Percentiles rank a stretch among this genome's conserved stretches.
Evolutionary conservation across 208 protist genomes (phyloP).

Genomic region (Leishmania turanica): DNA sequence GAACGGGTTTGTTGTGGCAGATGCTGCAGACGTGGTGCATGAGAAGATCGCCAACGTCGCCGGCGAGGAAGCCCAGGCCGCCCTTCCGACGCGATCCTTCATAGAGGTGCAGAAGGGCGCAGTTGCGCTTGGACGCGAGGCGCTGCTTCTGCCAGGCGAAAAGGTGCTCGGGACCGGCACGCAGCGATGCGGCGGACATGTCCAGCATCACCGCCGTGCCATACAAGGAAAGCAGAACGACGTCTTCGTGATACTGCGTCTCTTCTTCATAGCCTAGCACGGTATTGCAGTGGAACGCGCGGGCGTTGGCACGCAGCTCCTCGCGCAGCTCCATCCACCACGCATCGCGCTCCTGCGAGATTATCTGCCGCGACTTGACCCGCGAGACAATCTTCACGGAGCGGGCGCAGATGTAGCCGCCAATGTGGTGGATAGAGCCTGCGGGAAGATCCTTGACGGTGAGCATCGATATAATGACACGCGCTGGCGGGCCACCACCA

Average conservation of each 20-base stretch:
- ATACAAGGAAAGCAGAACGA: conserved; percentile 84
- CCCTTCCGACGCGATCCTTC: conserved; percentile 38
- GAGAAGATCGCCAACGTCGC: conserved; percentile 44
- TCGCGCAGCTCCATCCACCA: conserved; percentile 95
- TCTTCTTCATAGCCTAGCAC: conserved; percentile 92
- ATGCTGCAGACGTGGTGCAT: conserved; percentile 62
- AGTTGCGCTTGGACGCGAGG: conserved; percentile 43
- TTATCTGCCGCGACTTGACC: conserved; percentile 81
- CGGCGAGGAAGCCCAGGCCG: conserved; percentile 13
- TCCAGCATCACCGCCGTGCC: conserved; percentile 92
- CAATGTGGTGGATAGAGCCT: conserved; percentile 79
- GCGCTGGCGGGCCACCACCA: conserved; percentile 12
- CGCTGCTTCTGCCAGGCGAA: conserved; percentile 55
- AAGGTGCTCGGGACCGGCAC: conserved; percentile 69
- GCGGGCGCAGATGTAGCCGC: conserved; percentile 84
- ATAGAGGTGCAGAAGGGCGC: conserved; percentile 75
- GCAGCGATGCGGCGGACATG: conserved; percentile 51
- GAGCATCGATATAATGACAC: conserved; percentile 71
- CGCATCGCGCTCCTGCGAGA: conserved; percentile 88
- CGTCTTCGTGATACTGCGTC: conserved; percentile 84
- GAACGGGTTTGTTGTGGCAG: conserved; percentile 71
- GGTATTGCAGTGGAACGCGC: conserved; percentile 89
- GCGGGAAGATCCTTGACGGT: conserved; percentile 87
- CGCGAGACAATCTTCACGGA: conserved; percentile 91
- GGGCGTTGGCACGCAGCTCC: conserved; percentile 89